Conservation (phyloP, 2,329 filamentous ascomycete species). For the Trichoderma simmonsii region DNA sequence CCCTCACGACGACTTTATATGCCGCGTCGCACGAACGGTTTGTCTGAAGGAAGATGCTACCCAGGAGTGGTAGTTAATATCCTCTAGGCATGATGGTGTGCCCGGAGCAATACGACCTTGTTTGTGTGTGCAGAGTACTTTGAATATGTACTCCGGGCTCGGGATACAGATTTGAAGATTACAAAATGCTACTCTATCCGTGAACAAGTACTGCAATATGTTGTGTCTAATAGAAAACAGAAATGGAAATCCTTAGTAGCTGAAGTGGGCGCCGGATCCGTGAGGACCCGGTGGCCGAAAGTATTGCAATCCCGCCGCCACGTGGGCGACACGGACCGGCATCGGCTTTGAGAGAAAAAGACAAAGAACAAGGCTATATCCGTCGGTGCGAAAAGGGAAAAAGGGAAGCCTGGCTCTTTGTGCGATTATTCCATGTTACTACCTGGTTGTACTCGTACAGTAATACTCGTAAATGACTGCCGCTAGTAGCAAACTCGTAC, state of each 20-base stretch:
- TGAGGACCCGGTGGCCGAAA: not conserved
- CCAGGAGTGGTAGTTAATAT: not conserved
- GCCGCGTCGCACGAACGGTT: not conserved
- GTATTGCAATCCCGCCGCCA: constrained; percentile 2
- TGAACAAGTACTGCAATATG: not conserved
- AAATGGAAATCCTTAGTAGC: not conserved
- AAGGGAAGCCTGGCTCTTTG: not conserved
- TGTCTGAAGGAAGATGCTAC: not conserved
- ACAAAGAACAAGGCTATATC: not conserved
- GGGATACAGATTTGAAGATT: not conserved
- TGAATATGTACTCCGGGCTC: not conserved
- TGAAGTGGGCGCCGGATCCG: not conserved
- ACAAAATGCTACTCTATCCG: not conserved
- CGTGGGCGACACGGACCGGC: constrained; percentile 4
- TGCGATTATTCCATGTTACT: not conserved
- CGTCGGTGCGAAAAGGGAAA: not conserved
- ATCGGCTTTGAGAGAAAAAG: not conserved
- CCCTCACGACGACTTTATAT: not conserved
- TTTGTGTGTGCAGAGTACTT: not conserved
- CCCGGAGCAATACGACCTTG: not conserved
- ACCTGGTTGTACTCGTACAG: not conserved
- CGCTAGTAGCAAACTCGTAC: not conserved
- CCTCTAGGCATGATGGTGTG: not conserved
- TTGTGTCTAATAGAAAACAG: not conserved
- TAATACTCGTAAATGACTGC: not conserved